Percentiles rank a stretch among this genome's conserved stretches.
Evolutionary conservation across 129 eudicot species (phyloP).

Genomic region (Escallonia herrerae): DNA sequence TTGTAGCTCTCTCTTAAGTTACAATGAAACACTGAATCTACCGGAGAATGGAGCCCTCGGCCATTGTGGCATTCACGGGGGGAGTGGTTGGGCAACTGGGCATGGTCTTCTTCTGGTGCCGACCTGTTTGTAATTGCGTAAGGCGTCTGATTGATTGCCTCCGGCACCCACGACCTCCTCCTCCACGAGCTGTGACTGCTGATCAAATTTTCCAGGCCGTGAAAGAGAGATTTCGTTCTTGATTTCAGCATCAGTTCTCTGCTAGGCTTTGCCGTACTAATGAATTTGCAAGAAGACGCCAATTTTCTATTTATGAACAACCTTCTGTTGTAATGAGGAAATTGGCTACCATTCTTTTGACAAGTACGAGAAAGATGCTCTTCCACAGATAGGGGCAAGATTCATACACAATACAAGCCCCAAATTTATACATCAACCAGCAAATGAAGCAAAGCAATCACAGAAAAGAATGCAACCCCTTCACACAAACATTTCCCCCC

Average conservation of each 20-base stretch:
- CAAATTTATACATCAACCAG: background rate
- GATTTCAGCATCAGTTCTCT: background rate
- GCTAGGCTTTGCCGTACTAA: too few species aligned
- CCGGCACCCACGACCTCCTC: slow-evolving; percentile 20
- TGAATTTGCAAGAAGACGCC: too few species aligned
- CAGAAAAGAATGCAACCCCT: too few species aligned
- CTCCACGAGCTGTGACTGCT: slow-evolving; percentile 10
- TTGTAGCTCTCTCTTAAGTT: too few species aligned
- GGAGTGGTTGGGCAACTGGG: slow-evolving; percentile 26
- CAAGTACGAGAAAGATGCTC: too few species aligned
- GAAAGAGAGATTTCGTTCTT: background rate
- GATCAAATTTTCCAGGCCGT: slow-evolving; percentile 9
- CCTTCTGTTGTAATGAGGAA: too few species aligned
- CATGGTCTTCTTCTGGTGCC: slow-evolving; percentile 16
- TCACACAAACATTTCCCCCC: too few species aligned
- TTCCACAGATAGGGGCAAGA: background rate
- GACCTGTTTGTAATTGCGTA: slow-evolving; percentile 13
- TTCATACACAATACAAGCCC: background rate
- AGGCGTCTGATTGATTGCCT: slow-evolving; percentile 13
- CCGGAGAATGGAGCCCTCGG: slow-evolving; percentile 16
- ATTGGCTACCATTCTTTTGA: too few species aligned
- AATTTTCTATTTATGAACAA: too few species aligned
- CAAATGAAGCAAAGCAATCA: background rate
- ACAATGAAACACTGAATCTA: too few species aligned
- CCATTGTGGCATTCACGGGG: slow-evolving; percentile 20